phyloP scores from a whole-genome alignment of 2,329 filamentous ascomycete species.

The Epichloe baconii region DNA sequence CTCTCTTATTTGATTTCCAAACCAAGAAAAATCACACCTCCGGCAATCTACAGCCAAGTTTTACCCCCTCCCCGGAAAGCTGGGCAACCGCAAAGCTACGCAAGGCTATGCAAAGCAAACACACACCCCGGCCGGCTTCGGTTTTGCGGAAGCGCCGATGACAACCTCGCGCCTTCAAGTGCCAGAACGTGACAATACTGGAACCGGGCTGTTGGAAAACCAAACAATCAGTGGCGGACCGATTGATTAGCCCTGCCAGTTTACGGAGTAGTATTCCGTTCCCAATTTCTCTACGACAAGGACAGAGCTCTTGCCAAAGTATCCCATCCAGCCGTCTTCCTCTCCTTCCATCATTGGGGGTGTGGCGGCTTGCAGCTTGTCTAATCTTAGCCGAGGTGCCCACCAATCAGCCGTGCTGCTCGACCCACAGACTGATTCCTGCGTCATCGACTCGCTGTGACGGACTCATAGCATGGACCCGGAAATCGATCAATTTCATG shows the following conservation, averaged over 20 bases:
- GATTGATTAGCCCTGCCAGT: background rate
- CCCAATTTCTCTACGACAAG: background rate
- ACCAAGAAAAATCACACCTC: background rate
- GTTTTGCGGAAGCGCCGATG: background rate
- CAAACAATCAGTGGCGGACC: background rate
- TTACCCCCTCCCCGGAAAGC: background rate
- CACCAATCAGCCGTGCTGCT: conserved; percentile 11
- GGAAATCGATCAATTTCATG: conserved; percentile 1
- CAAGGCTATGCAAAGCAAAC: background rate
- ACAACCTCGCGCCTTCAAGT: background rate
- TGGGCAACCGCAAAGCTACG: background rate
- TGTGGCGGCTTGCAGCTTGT: background rate
- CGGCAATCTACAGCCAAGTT: background rate
- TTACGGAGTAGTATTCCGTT: background rate
- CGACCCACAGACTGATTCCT: conserved; percentile 10
- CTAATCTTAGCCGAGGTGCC: conserved; percentile 2
- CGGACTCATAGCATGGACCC: background rate
- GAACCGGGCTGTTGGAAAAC: background rate
- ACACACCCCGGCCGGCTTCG: background rate
- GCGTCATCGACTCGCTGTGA: conserved; percentile 21
- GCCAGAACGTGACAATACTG: background rate
- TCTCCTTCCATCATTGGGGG: background rate
- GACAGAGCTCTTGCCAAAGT: background rate
- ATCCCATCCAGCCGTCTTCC: background rate
- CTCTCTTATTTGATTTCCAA: background rate